Evolutionary conservation across 495 filamentous ascomycete species (phyloP).

Genomic region (Poronia punctata): DNA sequence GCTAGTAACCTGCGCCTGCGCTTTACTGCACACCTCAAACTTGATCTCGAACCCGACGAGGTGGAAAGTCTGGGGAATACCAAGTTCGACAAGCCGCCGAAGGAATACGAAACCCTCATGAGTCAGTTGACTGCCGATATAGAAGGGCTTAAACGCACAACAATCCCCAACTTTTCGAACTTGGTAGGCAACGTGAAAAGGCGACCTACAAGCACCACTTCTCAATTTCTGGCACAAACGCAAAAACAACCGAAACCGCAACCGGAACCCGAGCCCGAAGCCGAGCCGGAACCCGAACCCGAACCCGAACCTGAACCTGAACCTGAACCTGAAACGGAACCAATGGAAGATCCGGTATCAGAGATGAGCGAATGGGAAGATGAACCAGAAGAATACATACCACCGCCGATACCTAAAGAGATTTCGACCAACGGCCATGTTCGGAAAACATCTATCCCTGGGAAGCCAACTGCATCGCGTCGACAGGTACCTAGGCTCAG

Average conservation of each 20-base stretch:
- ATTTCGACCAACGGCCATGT: not conserved
- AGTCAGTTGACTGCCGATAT: conserved; percentile 36
- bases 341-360: conserved; percentile 30
- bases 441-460: conserved; percentile 5
- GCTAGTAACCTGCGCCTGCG: conserved; percentile 40
- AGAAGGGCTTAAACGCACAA: conserved; percentile 17
- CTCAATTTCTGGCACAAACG: conserved; percentile 5
- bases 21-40: conserved; percentile 40
- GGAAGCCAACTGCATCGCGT: not conserved
- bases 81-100: conserved; percentile 11
- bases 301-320: too few relatives aligned
- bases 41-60: conserved; percentile 23
- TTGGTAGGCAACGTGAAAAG: conserved; percentile 7
- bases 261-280: too few relatives aligned
- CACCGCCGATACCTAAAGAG: conserved; percentile 8
- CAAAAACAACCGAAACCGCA: too few relatives aligned
- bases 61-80: not conserved
- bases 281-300: too few relatives aligned
- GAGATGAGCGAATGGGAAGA: conserved; percentile 41
- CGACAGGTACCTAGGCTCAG: conserved; percentile 1
- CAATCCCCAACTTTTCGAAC: conserved; percentile 18
- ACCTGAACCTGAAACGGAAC: too few relatives aligned
- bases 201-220: conserved; percentile 1
- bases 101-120: conserved; percentile 40
- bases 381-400: conserved; percentile 20